Evolutionary conservation across 148 eudicot species (phyloP).

Genomic region (Silene conica): DNA sequence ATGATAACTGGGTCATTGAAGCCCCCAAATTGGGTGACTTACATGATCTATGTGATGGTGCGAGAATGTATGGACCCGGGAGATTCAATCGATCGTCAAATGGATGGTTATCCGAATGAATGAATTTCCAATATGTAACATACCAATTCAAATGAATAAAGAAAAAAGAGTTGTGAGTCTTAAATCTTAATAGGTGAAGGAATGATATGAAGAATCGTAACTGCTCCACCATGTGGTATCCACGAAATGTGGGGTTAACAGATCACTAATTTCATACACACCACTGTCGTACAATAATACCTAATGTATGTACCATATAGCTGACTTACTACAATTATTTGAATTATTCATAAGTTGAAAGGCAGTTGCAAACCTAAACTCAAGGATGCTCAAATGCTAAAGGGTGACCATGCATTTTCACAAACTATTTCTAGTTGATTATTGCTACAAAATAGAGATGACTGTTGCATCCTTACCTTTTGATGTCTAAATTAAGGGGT

Average conservation of each 20-base stretch:
- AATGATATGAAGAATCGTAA: background rate
- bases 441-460: too few species aligned
- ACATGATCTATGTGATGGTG: too few species aligned
- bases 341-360: background rate
- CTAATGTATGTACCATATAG: background rate
- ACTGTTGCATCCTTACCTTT: too few species aligned
- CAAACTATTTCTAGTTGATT: too few species aligned
- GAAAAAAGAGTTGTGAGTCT: slow-evolving; percentile 18
- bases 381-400: too few species aligned
- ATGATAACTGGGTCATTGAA: too few species aligned
- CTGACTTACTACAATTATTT: too few species aligned
- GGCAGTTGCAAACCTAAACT: background rate
- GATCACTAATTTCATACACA: slow-evolving; percentile 1
- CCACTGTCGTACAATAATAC: slow-evolving; percentile 9
- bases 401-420: too few species aligned
- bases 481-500: too few species aligned
- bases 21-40: too few species aligned
- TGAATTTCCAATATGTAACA: background rate
- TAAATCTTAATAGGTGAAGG: slow-evolving; percentile 7
- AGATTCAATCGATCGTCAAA: slow-evolving; percentile 2
- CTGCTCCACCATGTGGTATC: slow-evolving; percentile 22
- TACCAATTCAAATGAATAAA: background rate
- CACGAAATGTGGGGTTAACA: slow-evolving; percentile 14
- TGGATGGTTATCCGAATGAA: slow-evolving; percentile 5
- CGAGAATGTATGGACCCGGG: too few species aligned